A percentile compares a stretch with the other conserved stretches of the same genome.
Conservation (phyloP, 306 rosid species). For the Cicer bijugum region DNA sequence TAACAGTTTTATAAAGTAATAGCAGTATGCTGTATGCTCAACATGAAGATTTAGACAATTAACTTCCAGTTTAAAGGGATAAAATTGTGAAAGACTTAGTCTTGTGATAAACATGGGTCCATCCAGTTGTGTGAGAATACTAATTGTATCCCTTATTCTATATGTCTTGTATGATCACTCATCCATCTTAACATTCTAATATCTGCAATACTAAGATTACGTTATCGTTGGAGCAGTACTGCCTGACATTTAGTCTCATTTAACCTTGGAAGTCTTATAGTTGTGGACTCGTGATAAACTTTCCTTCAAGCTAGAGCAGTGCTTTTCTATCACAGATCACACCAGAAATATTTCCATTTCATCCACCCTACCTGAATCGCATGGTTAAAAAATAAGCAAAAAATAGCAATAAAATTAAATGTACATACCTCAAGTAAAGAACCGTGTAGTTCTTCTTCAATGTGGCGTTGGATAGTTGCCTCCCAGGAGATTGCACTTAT, state of each 20-base stretch:
- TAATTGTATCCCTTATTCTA: neutral
- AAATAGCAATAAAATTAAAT: slow-evolving; percentile 5
- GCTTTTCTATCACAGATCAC: slow-evolving; percentile 18
- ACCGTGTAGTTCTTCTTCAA: slow-evolving; percentile 84
- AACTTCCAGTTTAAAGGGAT: too few relatives aligned
- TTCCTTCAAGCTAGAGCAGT: neutral
- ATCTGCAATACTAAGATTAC: slow-evolving; percentile 9
- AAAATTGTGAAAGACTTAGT: too few relatives aligned
- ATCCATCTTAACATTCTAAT: neutral
- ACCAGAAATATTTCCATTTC: slow-evolving; percentile 8
- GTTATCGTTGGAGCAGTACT: slow-evolving; percentile 15
- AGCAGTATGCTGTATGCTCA: too few relatives aligned
- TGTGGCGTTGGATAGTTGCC: slow-evolving; percentile 87
- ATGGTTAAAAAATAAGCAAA: neutral
- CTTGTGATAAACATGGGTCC: too few relatives aligned
- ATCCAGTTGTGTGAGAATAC: neutral
- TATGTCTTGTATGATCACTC: slow-evolving; percentile 3
- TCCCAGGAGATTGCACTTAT: slow-evolving; percentile 89
- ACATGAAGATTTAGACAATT: too few relatives aligned
- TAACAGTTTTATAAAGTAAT: too few relatives aligned
- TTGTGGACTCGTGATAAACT: neutral
- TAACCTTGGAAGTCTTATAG: neutral
- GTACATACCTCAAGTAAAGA: slow-evolving; percentile 71
- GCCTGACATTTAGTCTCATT: slow-evolving; percentile 5
- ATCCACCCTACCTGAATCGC: neutral